Conservation (phyloP, 2,329 filamentous ascomycete species). For the Fusarium incarnatum region DNA sequence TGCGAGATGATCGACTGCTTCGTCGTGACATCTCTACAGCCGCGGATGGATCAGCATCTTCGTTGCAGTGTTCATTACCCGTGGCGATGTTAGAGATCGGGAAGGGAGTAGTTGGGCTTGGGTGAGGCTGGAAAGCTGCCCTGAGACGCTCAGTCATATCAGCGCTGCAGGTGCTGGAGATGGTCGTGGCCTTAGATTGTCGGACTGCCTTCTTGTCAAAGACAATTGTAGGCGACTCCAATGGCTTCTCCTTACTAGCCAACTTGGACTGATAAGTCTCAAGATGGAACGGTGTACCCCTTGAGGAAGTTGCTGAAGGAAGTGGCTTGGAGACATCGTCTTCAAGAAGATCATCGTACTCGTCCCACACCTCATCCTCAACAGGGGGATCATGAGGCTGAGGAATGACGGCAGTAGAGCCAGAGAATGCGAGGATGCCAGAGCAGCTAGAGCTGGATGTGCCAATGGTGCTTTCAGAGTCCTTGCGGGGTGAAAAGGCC, state of each 20-base stretch:
- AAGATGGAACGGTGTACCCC: slow-evolving; percentile 67
- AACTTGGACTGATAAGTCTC: slow-evolving; percentile 60
- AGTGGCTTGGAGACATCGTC: slow-evolving; percentile 63
- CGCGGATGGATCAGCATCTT: slow-evolving; percentile 30
- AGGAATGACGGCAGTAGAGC: slow-evolving; percentile 75
- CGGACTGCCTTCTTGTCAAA: slow-evolving; percentile 49
- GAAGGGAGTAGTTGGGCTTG: slow-evolving; percentile 58
- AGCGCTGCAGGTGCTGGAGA: slow-evolving; percentile 65
- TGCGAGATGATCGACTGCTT: slow-evolving; percentile 50
- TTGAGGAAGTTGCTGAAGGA: slow-evolving; percentile 66
- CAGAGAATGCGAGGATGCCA: slow-evolving; percentile 67
- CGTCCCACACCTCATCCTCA: slow-evolving; percentile 93
- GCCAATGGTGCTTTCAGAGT: slow-evolving; percentile 70
- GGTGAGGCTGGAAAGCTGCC: slow-evolving; percentile 59
- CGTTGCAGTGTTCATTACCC: slow-evolving; percentile 40
- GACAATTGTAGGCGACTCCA: slow-evolving; percentile 63
- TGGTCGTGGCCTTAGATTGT: slow-evolving; percentile 51
- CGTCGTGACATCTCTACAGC: slow-evolving; percentile 48
- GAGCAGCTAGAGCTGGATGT: slow-evolving; percentile 72
- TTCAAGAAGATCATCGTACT: slow-evolving; percentile 89
- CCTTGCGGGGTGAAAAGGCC: slow-evolving; percentile 77
- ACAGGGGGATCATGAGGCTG: slow-evolving; percentile 69
- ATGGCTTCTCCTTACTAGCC: slow-evolving; percentile 51
- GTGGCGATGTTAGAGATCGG: slow-evolving; percentile 57
- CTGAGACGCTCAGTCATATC: slow-evolving; percentile 67